These are phyloP conservation scores for Neonectria sp. DNA, from an alignment of 2,329 filamentous ascomycete genomes.

Conservation along the genomic window DNA sequence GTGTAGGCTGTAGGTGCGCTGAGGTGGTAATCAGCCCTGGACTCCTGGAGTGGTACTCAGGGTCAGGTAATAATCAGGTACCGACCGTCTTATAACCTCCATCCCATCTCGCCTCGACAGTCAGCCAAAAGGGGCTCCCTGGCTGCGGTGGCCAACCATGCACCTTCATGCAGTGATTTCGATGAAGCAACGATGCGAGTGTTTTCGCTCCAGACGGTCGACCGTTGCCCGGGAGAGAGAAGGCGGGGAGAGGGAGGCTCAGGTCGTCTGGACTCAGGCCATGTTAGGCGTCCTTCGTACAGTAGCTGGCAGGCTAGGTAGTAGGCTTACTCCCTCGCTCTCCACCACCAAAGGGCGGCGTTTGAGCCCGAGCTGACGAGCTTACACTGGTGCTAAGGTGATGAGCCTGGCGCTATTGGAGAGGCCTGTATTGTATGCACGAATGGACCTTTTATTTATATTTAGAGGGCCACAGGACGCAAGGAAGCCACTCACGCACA, in stretches of 20 bases:
- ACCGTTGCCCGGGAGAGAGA: slow-evolving; percentile 5
- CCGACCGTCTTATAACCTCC: slow-evolving; percentile 21
- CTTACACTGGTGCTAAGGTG: slow-evolving; percentile 14
- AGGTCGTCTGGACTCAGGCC: not conserved
- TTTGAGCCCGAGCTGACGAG: slow-evolving; percentile 27
- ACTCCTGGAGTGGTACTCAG: slow-evolving; percentile 10
- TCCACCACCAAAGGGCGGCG: slow-evolving; percentile 16
- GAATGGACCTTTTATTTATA: slow-evolving; percentile 3
- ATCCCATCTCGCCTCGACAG: slow-evolving; percentile 18
- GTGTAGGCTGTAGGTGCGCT: slow-evolving; percentile 1
- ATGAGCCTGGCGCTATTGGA: slow-evolving; percentile 23
- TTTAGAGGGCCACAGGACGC: not conserved
- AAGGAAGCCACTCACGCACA: slow-evolving; percentile 1
- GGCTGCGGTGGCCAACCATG: slow-evolving; percentile 15
- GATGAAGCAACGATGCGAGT: not conserved
- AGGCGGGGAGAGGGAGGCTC: slow-evolving; percentile 4
- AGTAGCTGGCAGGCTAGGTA: slow-evolving; percentile 14
- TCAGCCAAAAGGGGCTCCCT: slow-evolving; percentile 16
- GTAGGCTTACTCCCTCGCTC: slow-evolving; percentile 16
- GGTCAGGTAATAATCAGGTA: slow-evolving; percentile 34
- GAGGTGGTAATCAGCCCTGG: slow-evolving; percentile 1
- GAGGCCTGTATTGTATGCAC: not conserved
- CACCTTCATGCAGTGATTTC: not conserved
- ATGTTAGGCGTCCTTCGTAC: slow-evolving; percentile 3
- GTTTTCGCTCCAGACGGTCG: not conserved